These are phyloP conservation scores for Phlegmacium glaucopus DNA, from an alignment of 768 basidiomycete genomes.

Conservation along the genomic window DNA sequence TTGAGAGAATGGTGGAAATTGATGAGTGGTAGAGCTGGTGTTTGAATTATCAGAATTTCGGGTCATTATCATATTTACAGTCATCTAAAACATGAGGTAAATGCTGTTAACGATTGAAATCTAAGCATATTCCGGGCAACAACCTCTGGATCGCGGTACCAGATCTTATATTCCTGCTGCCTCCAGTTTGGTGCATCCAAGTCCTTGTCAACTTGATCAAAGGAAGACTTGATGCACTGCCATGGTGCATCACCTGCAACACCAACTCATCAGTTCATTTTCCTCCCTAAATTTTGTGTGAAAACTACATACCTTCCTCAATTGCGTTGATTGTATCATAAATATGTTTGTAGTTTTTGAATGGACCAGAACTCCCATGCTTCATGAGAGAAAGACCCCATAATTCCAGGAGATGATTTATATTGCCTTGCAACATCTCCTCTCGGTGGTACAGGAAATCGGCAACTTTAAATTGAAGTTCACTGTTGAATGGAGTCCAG, in stretches of 20 bases:
- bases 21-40: conserved; percentile 29
- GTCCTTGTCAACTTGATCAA: conserved; percentile 1
- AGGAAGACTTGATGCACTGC: conserved; percentile 10
- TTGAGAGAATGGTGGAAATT: conserved; percentile 16
- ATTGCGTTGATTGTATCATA: conserved; percentile 21
- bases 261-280: too few relatives aligned
- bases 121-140: conserved; percentile 22
- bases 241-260: conserved; percentile 5
- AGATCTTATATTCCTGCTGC: conserved; percentile 13
- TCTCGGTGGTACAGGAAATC: too few relatives aligned
- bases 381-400: conserved; percentile 5
- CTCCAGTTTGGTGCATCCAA: conserved; percentile 23
- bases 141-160: conserved; percentile 19
- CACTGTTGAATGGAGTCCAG: too few relatives aligned
- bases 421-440: conserved; percentile 2
- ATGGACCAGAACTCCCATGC: conserved; percentile 14
- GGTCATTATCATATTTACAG: conserved; percentile 6
- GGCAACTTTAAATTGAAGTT: too few relatives aligned
- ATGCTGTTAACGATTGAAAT: too few relatives aligned
- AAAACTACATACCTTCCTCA: too few relatives aligned
- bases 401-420: conserved; percentile 1
- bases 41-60: conserved; percentile 22
- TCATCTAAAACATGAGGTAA: background rate
- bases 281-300: too few relatives aligned
- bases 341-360: conserved; percentile 13